phyloP scores from a whole-genome alignment of 768 basidiomycete genomes.

The Solioccasus polychromus region DNA sequence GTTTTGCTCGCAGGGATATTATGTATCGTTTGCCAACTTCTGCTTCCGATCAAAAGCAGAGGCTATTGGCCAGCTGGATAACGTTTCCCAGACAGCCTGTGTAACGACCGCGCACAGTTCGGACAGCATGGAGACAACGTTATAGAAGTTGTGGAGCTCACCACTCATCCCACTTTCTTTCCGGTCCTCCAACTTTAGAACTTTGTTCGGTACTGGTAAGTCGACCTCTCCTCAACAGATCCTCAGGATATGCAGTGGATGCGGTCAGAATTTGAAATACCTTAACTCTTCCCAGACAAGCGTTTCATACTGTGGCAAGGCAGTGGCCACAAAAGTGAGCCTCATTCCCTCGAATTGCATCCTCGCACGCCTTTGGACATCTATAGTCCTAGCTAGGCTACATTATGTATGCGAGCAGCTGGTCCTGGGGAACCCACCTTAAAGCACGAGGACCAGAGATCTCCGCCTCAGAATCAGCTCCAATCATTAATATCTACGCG shows the following conservation, averaged over 20 bases:
- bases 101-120: slow-evolving; percentile 8
- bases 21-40: slow-evolving; percentile 26
- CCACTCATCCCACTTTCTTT: slow-evolving; percentile 2
- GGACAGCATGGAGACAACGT: slow-evolving; percentile 25
- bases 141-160: slow-evolving; percentile 21
- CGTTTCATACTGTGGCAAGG: too few species aligned
- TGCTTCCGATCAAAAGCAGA: slow-evolving; percentile 25
- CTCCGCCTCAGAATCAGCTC: slow-evolving; percentile 18
- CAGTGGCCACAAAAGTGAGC: too few species aligned
- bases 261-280: slow-evolving; percentile 29
- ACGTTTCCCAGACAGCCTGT: slow-evolving; percentile 18
- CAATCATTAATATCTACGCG: slow-evolving; percentile 13
- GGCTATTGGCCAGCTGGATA: slow-evolving; percentile 14
- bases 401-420: slow-evolving; percentile 19
- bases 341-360: neutral
- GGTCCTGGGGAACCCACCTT: slow-evolving; percentile 25
- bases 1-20: slow-evolving; percentile 27
- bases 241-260: slow-evolving; percentile 8
- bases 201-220: slow-evolving; percentile 11
- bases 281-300: slow-evolving; percentile 22
- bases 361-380: neutral
- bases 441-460: slow-evolving; percentile 27
- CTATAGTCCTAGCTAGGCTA: neutral
- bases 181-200: slow-evolving; percentile 9
- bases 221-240: slow-evolving; percentile 17